Percentiles rank a stretch among this genome's conserved stretches.
Conservation (phyloP, 2,329 filamentous ascomycete genomes). For the Fragosphaeria purpurea region DNA sequence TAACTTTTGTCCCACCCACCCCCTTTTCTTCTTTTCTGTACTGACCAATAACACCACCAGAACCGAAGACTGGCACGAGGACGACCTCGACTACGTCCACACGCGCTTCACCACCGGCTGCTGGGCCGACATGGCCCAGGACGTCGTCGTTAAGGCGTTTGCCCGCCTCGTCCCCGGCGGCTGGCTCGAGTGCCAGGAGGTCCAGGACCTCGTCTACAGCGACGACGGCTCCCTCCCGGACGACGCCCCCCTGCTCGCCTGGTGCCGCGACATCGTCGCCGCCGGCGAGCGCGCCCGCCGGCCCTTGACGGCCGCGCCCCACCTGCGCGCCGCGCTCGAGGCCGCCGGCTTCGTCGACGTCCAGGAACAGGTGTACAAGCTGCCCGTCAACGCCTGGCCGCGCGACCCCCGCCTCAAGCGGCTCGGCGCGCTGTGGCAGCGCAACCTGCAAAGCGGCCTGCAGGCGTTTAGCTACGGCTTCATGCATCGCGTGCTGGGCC, state of each 20-base stretch:
- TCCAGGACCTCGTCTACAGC: slow-evolving; percentile 16
- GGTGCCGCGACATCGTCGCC: slow-evolving; percentile 14
- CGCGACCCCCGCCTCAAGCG: slow-evolving; percentile 18
- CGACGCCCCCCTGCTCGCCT: slow-evolving; percentile 11
- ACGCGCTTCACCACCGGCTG: slow-evolving; percentile 39
- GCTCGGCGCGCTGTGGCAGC: slow-evolving; percentile 22
- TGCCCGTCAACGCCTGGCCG: slow-evolving; percentile 27
- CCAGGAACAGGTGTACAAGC: slow-evolving; percentile 17
- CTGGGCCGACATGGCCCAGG: slow-evolving; percentile 36
- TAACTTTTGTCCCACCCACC: not conserved
- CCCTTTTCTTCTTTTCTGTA: no score
- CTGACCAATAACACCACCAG: slow-evolving; percentile 12
- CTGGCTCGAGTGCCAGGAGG: slow-evolving; percentile 46
- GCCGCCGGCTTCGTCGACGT: slow-evolving; percentile 23
- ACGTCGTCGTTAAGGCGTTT: slow-evolving; percentile 43
- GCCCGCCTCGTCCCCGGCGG: slow-evolving; percentile 40
- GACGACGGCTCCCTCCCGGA: slow-evolving; percentile 18
- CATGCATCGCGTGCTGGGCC: slow-evolving; percentile 26
- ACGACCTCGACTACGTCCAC: slow-evolving; percentile 46
- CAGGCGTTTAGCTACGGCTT: slow-evolving; percentile 21
- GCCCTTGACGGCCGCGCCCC: slow-evolving; percentile 10
- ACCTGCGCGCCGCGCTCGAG: slow-evolving; percentile 17
- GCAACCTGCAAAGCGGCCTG: slow-evolving; percentile 20
- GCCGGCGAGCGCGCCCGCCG: slow-evolving; percentile 13
- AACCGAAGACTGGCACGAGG: slow-evolving; percentile 39